Evolutionary conservation across 768 basidiomycete species (phyloP), one percentile per base, ranked within the genome.

Genomic region (Gelatoporia subvermispora): DNA sequence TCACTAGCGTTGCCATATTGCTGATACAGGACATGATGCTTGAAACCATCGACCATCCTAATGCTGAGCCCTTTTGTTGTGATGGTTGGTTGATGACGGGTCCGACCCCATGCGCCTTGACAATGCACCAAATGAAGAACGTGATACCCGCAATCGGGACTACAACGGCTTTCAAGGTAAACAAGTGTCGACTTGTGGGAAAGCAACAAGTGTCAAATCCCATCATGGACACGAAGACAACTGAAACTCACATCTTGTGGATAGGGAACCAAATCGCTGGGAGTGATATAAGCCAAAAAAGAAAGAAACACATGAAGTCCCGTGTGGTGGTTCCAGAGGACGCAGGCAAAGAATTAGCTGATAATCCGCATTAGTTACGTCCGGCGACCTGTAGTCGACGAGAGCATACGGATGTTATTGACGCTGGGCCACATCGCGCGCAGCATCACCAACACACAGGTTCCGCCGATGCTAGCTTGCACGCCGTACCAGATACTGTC

Each of bases 191-290:
- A 52, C 80, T 83, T 60, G 35, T 44, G 28, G 28, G 13, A 31
- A 31, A 31, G 31, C 37, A 9, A 51, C 3, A 57, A 43, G 18
- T 8, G 25, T 46, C 15, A 38, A 46, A 22, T 31, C n/a, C 43
- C 21, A 43, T 21, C 37, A 31, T 31, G 18, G 11, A 35, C 49
- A 40, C 46, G 53, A 41, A 28, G 45, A 53, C 49, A 41, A 18
- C 34, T 24, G 8, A 36, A 46, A 67, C 79, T 49, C 63, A 85
- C 84, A 88, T 84, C 59, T 84, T 76, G 70, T 92, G 87, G 41
- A 90, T 81, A 10, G 86, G 88, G 55, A 88, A 84, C 84, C 84
- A 89, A 56, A 90, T 83, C 16, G 83, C 81, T 8, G 86, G 87
- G 24, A 91, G 75, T 25, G 82, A 85, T 35, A 88, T 74, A 22